Evolutionary conservation across 495 filamentous ascomycete species (phyloP), one percentile per base, ranked within the genome.

Genomic region (Xylaria bambusicola): DNA sequence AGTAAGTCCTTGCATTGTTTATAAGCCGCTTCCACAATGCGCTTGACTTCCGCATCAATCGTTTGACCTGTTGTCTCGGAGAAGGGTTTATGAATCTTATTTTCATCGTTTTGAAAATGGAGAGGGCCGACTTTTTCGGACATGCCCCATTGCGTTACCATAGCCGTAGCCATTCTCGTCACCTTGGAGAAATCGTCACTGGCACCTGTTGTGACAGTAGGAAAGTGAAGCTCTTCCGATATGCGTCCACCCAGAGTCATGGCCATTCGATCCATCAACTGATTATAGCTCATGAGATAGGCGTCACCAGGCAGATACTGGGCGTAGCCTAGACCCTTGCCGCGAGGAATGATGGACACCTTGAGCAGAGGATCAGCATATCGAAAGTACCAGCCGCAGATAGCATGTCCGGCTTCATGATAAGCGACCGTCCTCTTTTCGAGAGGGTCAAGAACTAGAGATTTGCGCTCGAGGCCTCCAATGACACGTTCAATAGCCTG

Each of bases 71-170:
- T 98, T 47, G 90, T 82, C 79, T 98, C 94, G 24, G 90, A 92
- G 77, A 97, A 98, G 0, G 95, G 95, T 77, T 98, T 98, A 61
- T 93, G 87, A 38, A 98, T 69, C 71, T 87, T 86, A 62, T 91
- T 84, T 52, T 88, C 78, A 52, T 86, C 77, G 64, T 93, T 87
- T 60, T 93, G 88, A 73, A 92, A 98, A 78, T 94, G 87, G 56
- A 98, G 79, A 58, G 90, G 93, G 21, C 93, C 91, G 49, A 98
- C 84, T 74, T 95, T 93, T 58, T 89, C 84, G 36, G 88, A 93
- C 94, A 98, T 98, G 64, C 94, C 94, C 84, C 90, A 98, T 73
- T 95, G 89, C 40, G 94, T 98, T 21, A 98, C 94, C 94, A 98
- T 98, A 26, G 86, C 83, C 3, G 90, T 93, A 8, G 94, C 95